Conservation (phyloP, 441 rosid species). For the Capsella rubella region DNA sequence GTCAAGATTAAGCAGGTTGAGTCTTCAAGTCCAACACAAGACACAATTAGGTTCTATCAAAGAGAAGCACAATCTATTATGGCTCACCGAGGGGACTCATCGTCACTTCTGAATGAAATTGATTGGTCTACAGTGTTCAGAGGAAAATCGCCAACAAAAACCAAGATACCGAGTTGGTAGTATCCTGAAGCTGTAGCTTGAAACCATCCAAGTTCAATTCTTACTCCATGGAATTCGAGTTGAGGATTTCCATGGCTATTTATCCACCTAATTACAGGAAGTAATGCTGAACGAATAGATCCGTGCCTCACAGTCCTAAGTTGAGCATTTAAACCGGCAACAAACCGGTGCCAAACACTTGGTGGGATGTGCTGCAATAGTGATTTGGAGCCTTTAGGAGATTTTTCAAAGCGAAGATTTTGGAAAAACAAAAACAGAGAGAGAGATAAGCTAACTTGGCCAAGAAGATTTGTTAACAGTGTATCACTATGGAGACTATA, state of each 20-base stretch:
- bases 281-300: conserved; percentile 81
- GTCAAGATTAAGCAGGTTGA: conserved; percentile 18
- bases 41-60: conserved; percentile 20
- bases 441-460: conserved; percentile 70
- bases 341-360: conserved; percentile 94
- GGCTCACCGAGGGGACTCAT: conserved; percentile 70
- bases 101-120: conserved; percentile 53
- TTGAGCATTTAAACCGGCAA: conserved; percentile 96
- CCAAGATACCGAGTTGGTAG: conserved; percentile 94
- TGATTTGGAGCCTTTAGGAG: conserved; percentile 29
- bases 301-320: conserved; percentile 94
- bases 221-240: conserved; percentile 90
- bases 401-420: conserved; percentile 22
- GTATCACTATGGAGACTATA: conserved; percentile 83
- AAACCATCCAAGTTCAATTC: conserved; percentile 95
- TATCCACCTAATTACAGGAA: conserved; percentile 89
- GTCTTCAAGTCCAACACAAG: not conserved
- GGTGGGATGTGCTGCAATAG: conserved; percentile 83
- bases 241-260: conserved; percentile 92
- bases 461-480: conserved; percentile 87
- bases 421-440: not conserved
- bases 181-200: conserved; percentile 99
- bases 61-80: conserved; percentile 14
- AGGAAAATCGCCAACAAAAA: conserved; percentile 70
- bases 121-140: conserved; percentile 50